Percentiles rank a stretch among this genome's conserved stretches.
Evolutionary conservation across 2,329 filamentous ascomycete genomes (phyloP).

Genomic region (Sporothrix euskadiensis): DNA sequence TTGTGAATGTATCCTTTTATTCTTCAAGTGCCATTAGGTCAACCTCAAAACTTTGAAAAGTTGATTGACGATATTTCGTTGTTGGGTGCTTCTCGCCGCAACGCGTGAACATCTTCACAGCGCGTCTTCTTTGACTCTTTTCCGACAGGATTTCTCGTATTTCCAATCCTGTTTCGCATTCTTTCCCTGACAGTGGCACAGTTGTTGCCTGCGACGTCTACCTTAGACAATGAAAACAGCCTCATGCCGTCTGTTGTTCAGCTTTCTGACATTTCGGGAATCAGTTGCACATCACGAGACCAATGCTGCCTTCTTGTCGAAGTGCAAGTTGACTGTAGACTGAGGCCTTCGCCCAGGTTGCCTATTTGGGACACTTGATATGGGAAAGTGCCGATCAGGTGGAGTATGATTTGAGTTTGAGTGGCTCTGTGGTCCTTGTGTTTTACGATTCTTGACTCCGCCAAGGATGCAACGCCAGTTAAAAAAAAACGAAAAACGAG

Average conservation of each 20-base stretch:
- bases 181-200: neutral
- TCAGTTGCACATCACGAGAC: slow-evolving; percentile 1
- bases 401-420: neutral
- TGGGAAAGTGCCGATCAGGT: neutral
- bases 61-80: too few species aligned
- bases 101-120: neutral
- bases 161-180: neutral
- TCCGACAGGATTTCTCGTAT: neutral
- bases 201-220: neutral
- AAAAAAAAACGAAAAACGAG: neutral
- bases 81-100: neutral
- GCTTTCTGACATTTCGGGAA: neutral
- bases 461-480: neutral
- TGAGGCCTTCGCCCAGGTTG: neutral
- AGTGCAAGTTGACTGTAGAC: neutral
- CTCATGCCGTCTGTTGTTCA: neutral
- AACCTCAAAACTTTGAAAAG: too few species aligned
- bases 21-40: too few species aligned
- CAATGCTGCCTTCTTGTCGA: neutral
- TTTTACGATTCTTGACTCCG: neutral
- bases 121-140: neutral
- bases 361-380: neutral
- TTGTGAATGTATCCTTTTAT: neutral
- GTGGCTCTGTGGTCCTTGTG: neutral
- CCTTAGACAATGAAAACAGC: neutral